Evolutionary conservation across 2,329 filamentous ascomycete genomes (phyloP), one percentile per base, ranked within the genome.

Genomic region (Helotiales sp.): DNA sequence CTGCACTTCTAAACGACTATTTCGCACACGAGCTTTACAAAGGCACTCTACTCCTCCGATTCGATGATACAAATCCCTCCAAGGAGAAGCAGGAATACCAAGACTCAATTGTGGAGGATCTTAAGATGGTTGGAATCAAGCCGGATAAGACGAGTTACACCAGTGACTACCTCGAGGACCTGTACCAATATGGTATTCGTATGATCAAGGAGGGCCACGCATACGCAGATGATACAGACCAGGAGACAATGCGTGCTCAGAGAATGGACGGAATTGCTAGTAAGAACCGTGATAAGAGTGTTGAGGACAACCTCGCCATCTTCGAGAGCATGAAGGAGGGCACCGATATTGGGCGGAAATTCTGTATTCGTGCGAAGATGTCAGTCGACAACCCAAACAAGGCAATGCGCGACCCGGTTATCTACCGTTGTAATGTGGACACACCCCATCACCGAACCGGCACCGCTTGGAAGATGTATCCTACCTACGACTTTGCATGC

Each of bases 51-150:
- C 89, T 96, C 67, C 87, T 98, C 59, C 92, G 96, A 68, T 96
- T 99, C 77, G 96, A 99, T 78, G 96, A 99, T 77, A 99, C 96
- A 65, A 99, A 99, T 81, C 96, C 96, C 7, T 90, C 91, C 68
- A 98, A 98, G 80, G 96, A 99, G 85, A 97, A 97, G 83, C 89
- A 95, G 78, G 96, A 98, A 82, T 99, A 91, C 79, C 91, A 98
- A 78, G 93, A 98, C 80, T 87, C 93, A 5, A 99, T 99, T 70
- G 84, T 97, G 45, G 91, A 97, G 82, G 96, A 99, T 79, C 86
- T 97, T 60, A 89, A 89, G 59, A 86, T 98, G 62, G 93, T 99
- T 86, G 95, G 94, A 32, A 92, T 99, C 80, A 92, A 91, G 81
- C 92, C 94, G 24, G 95, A 97, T 79, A 86, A 87, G 71, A 86